Conservation (phyloP, 2,329 filamentous ascomycete species). For the Aschersonia sp. region DNA sequence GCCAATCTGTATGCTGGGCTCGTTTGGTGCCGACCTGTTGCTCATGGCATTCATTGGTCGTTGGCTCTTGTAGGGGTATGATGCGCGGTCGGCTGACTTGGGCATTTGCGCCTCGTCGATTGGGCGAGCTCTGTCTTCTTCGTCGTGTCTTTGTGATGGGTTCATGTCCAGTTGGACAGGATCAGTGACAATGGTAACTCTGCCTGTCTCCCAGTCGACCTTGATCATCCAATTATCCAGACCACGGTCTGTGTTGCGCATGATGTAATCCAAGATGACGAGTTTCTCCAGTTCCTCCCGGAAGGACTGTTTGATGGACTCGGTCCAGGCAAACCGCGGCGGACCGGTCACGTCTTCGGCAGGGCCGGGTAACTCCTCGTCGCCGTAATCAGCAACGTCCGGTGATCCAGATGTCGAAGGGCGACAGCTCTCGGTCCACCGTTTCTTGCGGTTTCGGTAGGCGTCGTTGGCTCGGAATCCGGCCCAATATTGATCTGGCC, state of each 20-base stretch:
- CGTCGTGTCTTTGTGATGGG: slow-evolving; percentile 10
- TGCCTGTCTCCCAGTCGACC: slow-evolving; percentile 71
- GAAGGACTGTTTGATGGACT: slow-evolving; percentile 76
- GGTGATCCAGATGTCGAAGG: slow-evolving; percentile 36
- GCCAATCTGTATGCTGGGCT: slow-evolving; percentile 59
- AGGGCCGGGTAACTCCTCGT: slow-evolving; percentile 33
- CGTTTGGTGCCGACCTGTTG: slow-evolving; percentile 26
- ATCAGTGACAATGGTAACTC: slow-evolving; percentile 76
- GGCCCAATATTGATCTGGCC: slow-evolving; percentile 75
- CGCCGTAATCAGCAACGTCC: slow-evolving; percentile 50
- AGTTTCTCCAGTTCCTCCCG: slow-evolving; percentile 92
- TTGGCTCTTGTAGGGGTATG: slow-evolving; percentile 60
- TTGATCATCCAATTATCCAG: slow-evolving; percentile 99
- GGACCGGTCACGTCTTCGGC: slow-evolving; percentile 34
- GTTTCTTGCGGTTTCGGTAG: slow-evolving; percentile 51
- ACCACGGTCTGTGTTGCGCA: slow-evolving; percentile 94
- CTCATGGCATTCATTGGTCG: slow-evolving; percentile 72
- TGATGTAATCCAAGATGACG: slow-evolving; percentile 96
- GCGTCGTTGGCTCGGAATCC: slow-evolving; percentile 56
- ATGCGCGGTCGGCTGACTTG: slow-evolving; percentile 24
- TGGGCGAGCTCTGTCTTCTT: slow-evolving; percentile 41
- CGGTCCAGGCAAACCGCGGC: slow-evolving; percentile 70
- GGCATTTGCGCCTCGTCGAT: slow-evolving; percentile 34
- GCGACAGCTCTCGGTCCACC: slow-evolving; percentile 73
- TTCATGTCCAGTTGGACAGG: slow-evolving; percentile 55